Evolutionary conservation across 495 filamentous ascomycete species (phyloP).

Genomic region (Aspergillus biplanus): DNA sequence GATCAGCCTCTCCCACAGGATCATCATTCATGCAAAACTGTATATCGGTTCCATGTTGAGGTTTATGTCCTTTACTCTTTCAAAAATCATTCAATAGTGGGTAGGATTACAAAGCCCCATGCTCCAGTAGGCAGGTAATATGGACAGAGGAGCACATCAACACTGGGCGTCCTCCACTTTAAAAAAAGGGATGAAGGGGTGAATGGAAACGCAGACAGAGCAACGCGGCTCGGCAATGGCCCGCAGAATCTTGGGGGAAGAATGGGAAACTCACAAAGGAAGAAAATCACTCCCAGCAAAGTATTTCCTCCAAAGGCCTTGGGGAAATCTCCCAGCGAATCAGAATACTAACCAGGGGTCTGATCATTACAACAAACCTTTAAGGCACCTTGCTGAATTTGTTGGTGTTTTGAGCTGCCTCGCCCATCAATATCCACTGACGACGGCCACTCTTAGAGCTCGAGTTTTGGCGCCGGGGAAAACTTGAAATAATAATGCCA

Average conservation of each 20-base stretch:
- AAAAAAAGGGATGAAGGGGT: too few relatives aligned
- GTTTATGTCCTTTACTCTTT: too few relatives aligned
- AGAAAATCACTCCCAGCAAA: too few relatives aligned
- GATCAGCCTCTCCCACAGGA: neutral
- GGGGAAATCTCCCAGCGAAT: neutral
- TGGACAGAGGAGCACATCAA: too few relatives aligned
- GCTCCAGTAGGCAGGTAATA: too few relatives aligned
- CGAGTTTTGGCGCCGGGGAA: neutral
- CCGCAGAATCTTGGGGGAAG: too few relatives aligned
- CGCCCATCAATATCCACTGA: conserved; percentile 10
- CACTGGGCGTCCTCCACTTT: too few relatives aligned
- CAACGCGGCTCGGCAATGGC: too few relatives aligned
- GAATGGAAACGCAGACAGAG: too few relatives aligned
- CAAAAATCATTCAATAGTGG: too few relatives aligned
- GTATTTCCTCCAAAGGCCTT: neutral
- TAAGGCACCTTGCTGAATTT: neutral
- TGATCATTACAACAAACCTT: neutral
- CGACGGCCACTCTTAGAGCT: conserved; percentile 15
- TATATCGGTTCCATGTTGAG: neutral
- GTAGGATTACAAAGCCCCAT: too few relatives aligned
- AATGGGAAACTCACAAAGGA: too few relatives aligned
- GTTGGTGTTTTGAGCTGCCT: neutral
- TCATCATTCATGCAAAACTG: neutral
- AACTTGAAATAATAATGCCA: conserved; percentile 10
- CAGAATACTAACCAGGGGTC: neutral